Evolutionary conservation across 2,329 filamentous ascomycete genomes (phyloP).

Genomic region (Penicillium crustosum): DNA sequence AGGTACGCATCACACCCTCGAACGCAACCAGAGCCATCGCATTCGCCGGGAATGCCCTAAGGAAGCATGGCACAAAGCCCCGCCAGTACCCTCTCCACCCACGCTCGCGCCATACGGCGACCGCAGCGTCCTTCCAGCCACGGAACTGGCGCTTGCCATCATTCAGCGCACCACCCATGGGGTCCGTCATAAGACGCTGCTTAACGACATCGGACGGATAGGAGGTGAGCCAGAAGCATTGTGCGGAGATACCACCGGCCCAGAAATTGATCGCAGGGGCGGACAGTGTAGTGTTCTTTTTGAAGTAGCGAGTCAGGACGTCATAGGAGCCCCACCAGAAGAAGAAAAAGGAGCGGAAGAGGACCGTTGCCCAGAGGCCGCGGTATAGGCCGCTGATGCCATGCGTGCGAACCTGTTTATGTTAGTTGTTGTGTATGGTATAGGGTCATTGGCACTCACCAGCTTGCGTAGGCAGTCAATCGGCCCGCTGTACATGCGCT

Average conservation of each 20-base stretch:
- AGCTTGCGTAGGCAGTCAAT: conserved; percentile 75
- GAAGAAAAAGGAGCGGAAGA: conserved; percentile 94
- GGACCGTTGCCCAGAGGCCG: conserved; percentile 76
- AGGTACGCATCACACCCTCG: conserved; percentile 78
- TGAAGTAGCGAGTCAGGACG: conserved; percentile 68
- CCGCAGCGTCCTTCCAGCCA: conserved; percentile 77
- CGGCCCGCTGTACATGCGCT: conserved; percentile 80
- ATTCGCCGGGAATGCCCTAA: conserved; percentile 93
- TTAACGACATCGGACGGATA: conserved; percentile 95
- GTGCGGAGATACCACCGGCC: conserved; percentile 89
- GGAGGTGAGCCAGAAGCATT: conserved; percentile 90
- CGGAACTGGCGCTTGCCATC: conserved; percentile 69
- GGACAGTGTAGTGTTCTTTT: conserved; percentile 66
- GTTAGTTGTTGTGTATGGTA: background rate
- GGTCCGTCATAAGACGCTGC: conserved; percentile 96
- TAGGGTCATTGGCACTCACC: conserved; percentile 33
- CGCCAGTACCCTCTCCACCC: conserved; percentile 85
- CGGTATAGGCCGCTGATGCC: conserved; percentile 81
- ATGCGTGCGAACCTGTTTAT: conserved; percentile 54
- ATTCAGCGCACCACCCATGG: conserved; percentile 67
- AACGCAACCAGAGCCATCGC: conserved; percentile 91
- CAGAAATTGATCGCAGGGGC: conserved; percentile 90
- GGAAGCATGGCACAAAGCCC: conserved; percentile 89
- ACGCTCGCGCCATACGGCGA: conserved; percentile 70
- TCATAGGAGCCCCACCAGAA: conserved; percentile 99